Percentiles rank a stretch among this genome's conserved stretches.
Conservation (phyloP, 2,329 filamentous ascomycete species). For the Saccharata proteae region DNA sequence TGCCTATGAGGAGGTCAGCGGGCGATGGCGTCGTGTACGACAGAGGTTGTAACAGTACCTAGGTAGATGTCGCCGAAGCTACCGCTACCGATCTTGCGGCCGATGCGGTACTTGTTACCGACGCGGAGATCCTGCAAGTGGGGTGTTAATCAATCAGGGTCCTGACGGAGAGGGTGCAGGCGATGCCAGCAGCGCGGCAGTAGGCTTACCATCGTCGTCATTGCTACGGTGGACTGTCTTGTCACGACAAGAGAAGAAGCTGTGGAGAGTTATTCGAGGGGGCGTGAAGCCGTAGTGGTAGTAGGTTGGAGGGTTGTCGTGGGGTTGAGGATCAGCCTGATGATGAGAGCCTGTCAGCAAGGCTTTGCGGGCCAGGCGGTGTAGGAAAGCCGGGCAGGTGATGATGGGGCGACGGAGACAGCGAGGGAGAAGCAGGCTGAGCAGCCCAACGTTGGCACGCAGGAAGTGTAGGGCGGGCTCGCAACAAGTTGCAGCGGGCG, state of each 20-base stretch:
- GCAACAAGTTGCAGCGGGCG: constrained; percentile 10
- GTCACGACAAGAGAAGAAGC: constrained; percentile 6
- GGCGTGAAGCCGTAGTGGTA: constrained; percentile 15
- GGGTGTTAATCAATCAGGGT: too few species aligned
- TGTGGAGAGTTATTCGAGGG: constrained; percentile 7
- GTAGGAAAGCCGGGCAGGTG: constrained; percentile 24
- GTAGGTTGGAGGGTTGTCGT: constrained; percentile 14
- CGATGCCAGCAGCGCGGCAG: constrained; percentile 14
- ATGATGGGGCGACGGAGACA: constrained; percentile 11
- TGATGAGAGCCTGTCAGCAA: constrained; percentile 25
- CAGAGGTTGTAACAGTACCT: constrained; percentile 33
- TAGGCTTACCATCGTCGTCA: constrained; percentile 51
- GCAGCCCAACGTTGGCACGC: constrained; percentile 1
- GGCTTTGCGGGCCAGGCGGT: constrained; percentile 31
- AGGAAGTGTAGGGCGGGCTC: constrained; percentile 8
- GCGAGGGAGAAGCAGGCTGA: constrained; percentile 10
- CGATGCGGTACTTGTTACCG: constrained; percentile 99
- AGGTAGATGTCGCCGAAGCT: constrained; percentile 98
- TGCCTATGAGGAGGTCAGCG: constrained; percentile 43
- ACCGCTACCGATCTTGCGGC: constrained; percentile 96
- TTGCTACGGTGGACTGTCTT: constrained; percentile 24
- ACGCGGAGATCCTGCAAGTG: constrained; percentile 78
- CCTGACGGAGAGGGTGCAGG: constrained; percentile 4
- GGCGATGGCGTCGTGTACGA: constrained; percentile 1
- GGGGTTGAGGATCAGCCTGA: constrained; percentile 24